Conservation (phyloP, 1,284 basidiomycete species). For the Cryptococcus maquisensis region DNA sequence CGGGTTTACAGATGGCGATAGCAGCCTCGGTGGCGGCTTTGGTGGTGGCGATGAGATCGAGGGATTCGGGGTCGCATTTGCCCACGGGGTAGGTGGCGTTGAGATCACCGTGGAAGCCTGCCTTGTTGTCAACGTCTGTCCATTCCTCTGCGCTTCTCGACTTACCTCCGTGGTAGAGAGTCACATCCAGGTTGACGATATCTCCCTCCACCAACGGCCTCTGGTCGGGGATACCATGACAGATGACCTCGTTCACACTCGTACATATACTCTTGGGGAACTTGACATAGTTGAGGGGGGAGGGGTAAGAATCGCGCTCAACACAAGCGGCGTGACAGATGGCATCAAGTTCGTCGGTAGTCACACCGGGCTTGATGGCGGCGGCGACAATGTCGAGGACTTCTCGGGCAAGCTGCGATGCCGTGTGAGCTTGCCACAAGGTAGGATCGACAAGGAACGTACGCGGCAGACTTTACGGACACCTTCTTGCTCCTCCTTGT, state of each 20-base stretch:
- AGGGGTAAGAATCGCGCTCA: slow-evolving; percentile 88
- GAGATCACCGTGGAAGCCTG: slow-evolving; percentile 76
- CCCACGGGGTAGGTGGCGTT: slow-evolving; percentile 86
- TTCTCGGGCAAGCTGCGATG: slow-evolving; percentile 72
- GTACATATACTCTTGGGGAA: slow-evolving; percentile 98
- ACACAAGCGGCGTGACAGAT: slow-evolving; percentile 93
- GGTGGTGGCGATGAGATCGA: slow-evolving; percentile 73
- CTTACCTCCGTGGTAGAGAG: slow-evolving; percentile 39
- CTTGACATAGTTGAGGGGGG: slow-evolving; percentile 84
- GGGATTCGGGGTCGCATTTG: slow-evolving; percentile 72
- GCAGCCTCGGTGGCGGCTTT: slow-evolving; percentile 78
- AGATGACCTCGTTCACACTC: slow-evolving; percentile 92
- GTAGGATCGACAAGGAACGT: slow-evolving; percentile 10
- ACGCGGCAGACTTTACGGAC: slow-evolving; percentile 49
- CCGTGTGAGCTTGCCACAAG: background rate
- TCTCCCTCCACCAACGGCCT: slow-evolving; percentile 77
- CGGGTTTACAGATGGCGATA: slow-evolving; percentile 85
- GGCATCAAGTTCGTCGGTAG: slow-evolving; percentile 91
- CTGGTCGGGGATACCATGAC: slow-evolving; percentile 92
- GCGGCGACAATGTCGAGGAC: slow-evolving; percentile 86
- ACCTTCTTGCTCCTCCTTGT: slow-evolving; percentile 47
- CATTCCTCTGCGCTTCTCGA: background rate
- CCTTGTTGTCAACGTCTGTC: background rate
- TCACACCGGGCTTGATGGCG: slow-evolving; percentile 79
- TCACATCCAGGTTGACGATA: slow-evolving; percentile 80